Percentiles rank a stretch among this genome's conserved stretches.
phyloP scores from a whole-genome alignment of 306 rosid species.

The Morella rubra region DNA sequence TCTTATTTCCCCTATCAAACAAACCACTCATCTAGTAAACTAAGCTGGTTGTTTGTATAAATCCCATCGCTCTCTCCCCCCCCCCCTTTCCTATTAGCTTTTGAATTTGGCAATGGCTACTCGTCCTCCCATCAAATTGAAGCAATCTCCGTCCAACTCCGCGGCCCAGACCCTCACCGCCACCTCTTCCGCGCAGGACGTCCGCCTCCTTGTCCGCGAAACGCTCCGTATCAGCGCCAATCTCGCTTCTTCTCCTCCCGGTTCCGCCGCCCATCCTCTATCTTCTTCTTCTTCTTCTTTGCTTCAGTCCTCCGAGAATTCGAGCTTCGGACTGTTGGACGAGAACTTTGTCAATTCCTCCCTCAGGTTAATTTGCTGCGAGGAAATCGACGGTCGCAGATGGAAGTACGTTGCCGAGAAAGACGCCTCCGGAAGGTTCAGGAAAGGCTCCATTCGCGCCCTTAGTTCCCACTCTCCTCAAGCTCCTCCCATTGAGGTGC shows the following conservation, averaged over 20 bases:
- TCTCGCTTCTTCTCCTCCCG: constrained; percentile 54
- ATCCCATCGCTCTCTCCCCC: not conserved
- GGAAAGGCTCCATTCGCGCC: constrained; percentile 69
- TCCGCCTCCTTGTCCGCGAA: constrained; percentile 67
- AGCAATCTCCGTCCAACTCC: constrained; percentile 40
- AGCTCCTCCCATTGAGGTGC: constrained; percentile 70
- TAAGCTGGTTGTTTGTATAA: not conserved
- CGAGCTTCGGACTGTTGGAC: constrained; percentile 19
- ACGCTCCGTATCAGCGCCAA: constrained; percentile 82
- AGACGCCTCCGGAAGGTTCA: constrained; percentile 47
- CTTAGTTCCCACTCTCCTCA: constrained; percentile 61
- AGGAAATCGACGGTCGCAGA: constrained; percentile 82
- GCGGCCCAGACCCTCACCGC: constrained; percentile 33
- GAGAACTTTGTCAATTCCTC: constrained; percentile 45
- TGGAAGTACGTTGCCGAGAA: constrained; percentile 84
- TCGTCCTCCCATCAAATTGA: constrained; percentile 49
- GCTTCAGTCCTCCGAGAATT: constrained; percentile 19
- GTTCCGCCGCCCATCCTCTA: constrained; percentile 16
- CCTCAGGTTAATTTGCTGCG: constrained; percentile 69
- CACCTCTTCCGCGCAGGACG: constrained; percentile 49
- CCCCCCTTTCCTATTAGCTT: too few species aligned
- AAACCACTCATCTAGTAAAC: too few species aligned
- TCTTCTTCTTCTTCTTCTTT: constrained; percentile 7
- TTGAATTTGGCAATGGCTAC: not conserved
- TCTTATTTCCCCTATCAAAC: not conserved